A percentile compares a stretch with the other conserved stretches of the same genome.
Conservation (phyloP, 192 early-diverging fungal species). For the Kappamyces sp. region DNA sequence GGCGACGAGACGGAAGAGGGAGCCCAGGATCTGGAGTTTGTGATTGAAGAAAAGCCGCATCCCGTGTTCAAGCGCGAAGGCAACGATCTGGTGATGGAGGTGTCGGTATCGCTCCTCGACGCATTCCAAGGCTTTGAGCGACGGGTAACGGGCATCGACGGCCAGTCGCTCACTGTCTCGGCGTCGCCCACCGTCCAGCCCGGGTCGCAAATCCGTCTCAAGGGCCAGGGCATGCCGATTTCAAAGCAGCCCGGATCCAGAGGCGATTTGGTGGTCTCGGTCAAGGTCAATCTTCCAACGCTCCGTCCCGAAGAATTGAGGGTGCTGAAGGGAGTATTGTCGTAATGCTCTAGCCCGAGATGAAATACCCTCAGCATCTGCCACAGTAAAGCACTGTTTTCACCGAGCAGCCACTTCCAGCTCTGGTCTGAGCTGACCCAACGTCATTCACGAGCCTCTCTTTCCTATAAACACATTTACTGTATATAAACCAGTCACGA, state of each 20-base stretch:
- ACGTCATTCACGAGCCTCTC: too few species aligned
- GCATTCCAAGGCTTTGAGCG: constrained; percentile 74
- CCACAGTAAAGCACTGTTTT: too few species aligned
- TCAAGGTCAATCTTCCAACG: constrained; percentile 74
- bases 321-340: too few species aligned
- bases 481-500: too few species aligned
- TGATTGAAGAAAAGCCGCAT: constrained; percentile 91
- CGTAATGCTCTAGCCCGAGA: too few species aligned
- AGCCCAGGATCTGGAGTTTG: constrained; percentile 89
- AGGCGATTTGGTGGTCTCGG: constrained; percentile 81
- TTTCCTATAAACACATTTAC: too few species aligned
- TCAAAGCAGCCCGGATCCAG: constrained; percentile 73
- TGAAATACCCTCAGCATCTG: too few species aligned
- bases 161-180: constrained; percentile 59
- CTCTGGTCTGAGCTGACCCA: too few species aligned
- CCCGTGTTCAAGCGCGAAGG: constrained; percentile 79
- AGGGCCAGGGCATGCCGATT: constrained; percentile 90
- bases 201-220: constrained; percentile 66
- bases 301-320: constrained; percentile 42
- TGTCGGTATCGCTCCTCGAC: constrained; percentile 70
- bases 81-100: constrained; percentile 59
- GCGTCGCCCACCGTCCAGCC: constrained; percentile 49
- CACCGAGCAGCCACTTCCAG: too few species aligned
- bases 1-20: constrained; percentile 79
- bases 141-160: constrained; percentile 70